Percentiles rank a stretch among this genome's conserved stretches.
phyloP scores from a whole-genome alignment of 768 basidiomycete species.

The Phylloporus sp. region DNA sequence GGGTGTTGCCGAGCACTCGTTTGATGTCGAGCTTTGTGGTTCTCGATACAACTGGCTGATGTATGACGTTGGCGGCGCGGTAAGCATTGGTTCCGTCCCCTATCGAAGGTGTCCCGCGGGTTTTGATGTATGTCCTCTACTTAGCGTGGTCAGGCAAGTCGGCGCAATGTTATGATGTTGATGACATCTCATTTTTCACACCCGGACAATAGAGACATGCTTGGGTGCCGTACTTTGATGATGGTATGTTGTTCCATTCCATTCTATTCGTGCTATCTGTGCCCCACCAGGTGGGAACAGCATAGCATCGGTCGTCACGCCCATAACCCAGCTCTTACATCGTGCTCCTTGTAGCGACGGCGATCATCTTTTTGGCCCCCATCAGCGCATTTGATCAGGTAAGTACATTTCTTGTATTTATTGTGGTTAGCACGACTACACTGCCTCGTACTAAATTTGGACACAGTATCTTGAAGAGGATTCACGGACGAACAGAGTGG shows the following conservation, averaged over 20 bases:
- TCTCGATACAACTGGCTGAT: conserved; percentile 70
- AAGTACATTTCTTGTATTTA: conserved; percentile 40
- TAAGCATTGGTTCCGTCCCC: conserved; percentile 35
- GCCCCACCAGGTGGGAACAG: conserved; percentile 8
- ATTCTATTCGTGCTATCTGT: neutral
- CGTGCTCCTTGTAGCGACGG: conserved; percentile 50
- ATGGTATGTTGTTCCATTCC: conserved; percentile 46
- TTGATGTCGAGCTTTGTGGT: conserved; percentile 62
- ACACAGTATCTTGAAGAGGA: conserved; percentile 79
- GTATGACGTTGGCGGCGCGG: conserved; percentile 82
- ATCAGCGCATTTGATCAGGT: conserved; percentile 88
- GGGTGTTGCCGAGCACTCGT: conserved; percentile 74
- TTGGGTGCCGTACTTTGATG: conserved; percentile 85
- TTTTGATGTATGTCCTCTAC: conserved; percentile 8
- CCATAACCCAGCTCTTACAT: conserved; percentile 7
- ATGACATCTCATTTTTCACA: conserved; percentile 12
- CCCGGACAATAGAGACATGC: conserved; percentile 55
- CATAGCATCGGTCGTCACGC: conserved; percentile 17
- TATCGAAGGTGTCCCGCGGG: neutral
- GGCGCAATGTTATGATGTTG: conserved; percentile 7
- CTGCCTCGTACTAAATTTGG: conserved; percentile 8
- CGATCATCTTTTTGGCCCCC: conserved; percentile 83
- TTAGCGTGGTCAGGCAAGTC: conserved; percentile 60
- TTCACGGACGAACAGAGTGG: conserved; percentile 70
- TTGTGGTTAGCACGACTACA: conserved; percentile 4